Percentiles rank a stretch among this genome's conserved stretches.
phyloP scores from a whole-genome alignment of 768 basidiomycete species.

The Termitomyces sp. region DNA sequence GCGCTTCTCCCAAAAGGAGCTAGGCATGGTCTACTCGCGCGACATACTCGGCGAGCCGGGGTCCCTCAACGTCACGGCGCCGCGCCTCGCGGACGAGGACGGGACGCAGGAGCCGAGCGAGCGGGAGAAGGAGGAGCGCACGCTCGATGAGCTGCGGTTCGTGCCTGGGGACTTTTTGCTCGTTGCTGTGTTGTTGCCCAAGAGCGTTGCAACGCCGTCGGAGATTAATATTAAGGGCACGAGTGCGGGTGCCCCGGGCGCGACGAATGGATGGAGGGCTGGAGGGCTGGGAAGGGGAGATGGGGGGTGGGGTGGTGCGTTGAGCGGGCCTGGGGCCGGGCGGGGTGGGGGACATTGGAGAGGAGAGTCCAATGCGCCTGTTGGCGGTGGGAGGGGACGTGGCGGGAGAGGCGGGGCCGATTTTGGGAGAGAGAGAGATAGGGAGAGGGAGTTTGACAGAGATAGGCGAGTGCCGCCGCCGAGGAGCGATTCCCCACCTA shows the following conservation, averaged over 20 bases:
- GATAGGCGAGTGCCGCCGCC: constrained; percentile 47
- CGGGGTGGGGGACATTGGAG: constrained; percentile 74
- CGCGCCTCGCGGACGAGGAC: constrained; percentile 54
- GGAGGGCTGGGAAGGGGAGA: constrained; percentile 28
- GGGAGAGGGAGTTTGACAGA: constrained; percentile 15
- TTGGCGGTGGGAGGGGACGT: constrained; percentile 27
- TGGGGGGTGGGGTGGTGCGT: constrained; percentile 43
- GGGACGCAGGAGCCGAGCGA: constrained; percentile 31
- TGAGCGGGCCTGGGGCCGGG: constrained; percentile 30
- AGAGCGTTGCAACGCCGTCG: constrained; percentile 48
- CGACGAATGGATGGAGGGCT: constrained; percentile 30
- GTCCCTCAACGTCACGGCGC: constrained; percentile 50
- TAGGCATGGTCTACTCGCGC: constrained; percentile 78
- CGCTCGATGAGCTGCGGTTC: constrained; percentile 76
- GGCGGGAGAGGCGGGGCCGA: constrained; percentile 36
- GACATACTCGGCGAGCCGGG: constrained; percentile 84
- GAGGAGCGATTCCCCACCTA: constrained; percentile 45
- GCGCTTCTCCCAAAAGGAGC: constrained; percentile 70
- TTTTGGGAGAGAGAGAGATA: constrained; percentile 27
- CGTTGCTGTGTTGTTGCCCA: constrained; percentile 73
- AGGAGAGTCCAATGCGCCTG: constrained; percentile 53
- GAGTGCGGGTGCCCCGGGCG: constrained; percentile 17
- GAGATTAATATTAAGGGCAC: constrained; percentile 55
- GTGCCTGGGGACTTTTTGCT: constrained; percentile 79
- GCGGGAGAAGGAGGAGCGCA: constrained; percentile 59